A percentile compares a stretch with the other conserved stretches of the same genome.
These are phyloP conservation scores for Piper longum DNA, from an alignment of 164 flowering plant genomes.

Conservation along the genomic window DNA sequence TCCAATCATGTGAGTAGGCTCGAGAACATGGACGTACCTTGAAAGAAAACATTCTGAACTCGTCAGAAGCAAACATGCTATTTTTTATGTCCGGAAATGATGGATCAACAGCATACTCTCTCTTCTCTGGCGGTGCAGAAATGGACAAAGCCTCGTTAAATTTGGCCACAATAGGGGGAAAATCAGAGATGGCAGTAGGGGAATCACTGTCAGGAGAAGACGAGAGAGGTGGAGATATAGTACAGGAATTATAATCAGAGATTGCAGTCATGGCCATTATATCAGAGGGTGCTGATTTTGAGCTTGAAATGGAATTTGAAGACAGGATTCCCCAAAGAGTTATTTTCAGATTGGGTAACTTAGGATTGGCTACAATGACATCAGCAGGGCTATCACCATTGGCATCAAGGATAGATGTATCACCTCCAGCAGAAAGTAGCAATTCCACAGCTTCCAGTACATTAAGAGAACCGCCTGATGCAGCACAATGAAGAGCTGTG, in stretches of 20 bases:
- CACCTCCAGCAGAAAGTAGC: slow-evolving; percentile 53
- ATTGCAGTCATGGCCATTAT: background rate
- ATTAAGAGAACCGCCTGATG: slow-evolving; percentile 53
- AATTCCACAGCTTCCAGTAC: slow-evolving; percentile 37
- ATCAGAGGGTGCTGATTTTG: background rate
- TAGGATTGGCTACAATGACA: slow-evolving; percentile 23
- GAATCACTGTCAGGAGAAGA: slow-evolving; percentile 50
- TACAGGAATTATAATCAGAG: slow-evolving; percentile 13
- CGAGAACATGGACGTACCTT: slow-evolving; percentile 94
- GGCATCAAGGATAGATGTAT: slow-evolving; percentile 30
- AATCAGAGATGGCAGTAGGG: slow-evolving; percentile 38
- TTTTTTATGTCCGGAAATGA: slow-evolving; percentile 48
- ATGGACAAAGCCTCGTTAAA: slow-evolving; percentile 17
- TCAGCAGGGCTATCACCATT: slow-evolving; percentile 42
- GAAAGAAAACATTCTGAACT: slow-evolving; percentile 84
- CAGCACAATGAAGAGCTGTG: slow-evolving; percentile 94
- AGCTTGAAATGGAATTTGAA: background rate
- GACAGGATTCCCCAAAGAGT: slow-evolving; percentile 46
- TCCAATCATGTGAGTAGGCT: slow-evolving; percentile 50
- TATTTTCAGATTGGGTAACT: slow-evolving; percentile 19
- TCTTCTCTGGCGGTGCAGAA: slow-evolving; percentile 32
- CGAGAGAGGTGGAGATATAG: slow-evolving; percentile 43
- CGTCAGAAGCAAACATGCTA: slow-evolving; percentile 39
- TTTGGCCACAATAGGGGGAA: slow-evolving; percentile 32
- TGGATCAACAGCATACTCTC: slow-evolving; percentile 58